Base-by-base conservation (phyloP, 441 rosid genomes). In the Syzygium syzygioides region DNA sequence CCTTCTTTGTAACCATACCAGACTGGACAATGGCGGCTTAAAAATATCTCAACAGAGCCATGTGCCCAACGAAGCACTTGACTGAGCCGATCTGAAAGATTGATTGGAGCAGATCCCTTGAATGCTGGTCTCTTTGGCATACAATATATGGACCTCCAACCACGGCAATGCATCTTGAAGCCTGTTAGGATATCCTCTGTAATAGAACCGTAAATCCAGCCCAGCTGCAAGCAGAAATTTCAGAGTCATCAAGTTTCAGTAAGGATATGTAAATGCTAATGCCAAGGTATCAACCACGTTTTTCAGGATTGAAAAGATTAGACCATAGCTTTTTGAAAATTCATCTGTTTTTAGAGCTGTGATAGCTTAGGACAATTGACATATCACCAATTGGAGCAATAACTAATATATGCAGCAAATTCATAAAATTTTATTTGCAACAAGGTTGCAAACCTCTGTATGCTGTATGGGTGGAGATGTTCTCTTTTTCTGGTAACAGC, bases 41-140 rank as follows among this genome's bases (percentile, higher is more conserved):
- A 95, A 95, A 98, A 98, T 89, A 98, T 98, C 91, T 97, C 99
- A 86, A 98, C 99, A 9, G 99, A 98, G 23, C 99, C 99, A 53
- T 96, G 98, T 14, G 98, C 99, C 99, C 99, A 97, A 20, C 99
- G 94, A 89, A 98, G 96, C 85, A 98, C 99, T 90, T 98, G 99
- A 93, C 96, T 95, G 85, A 98, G 94, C 90, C 99, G 93, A 93
- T 98, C 99, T 56, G 98, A 96, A 87, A 96, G 93, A 85, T 96
- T 97, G 90, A 97, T 97, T 68, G 99, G 99, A 88, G 99, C 97
- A 89, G 99, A 97, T 90, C 99, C 99, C 90, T 96, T 96, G 64
- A 97, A 97, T 53, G 99, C 98, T 48, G 99, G 90, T 86, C 91
- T 90, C 92, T 91, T 91, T 64, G 99, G 99, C 98, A 95, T 96